Conservation (phyloP, 257 asterid genomes). For the Mitragyna speciosa region DNA sequence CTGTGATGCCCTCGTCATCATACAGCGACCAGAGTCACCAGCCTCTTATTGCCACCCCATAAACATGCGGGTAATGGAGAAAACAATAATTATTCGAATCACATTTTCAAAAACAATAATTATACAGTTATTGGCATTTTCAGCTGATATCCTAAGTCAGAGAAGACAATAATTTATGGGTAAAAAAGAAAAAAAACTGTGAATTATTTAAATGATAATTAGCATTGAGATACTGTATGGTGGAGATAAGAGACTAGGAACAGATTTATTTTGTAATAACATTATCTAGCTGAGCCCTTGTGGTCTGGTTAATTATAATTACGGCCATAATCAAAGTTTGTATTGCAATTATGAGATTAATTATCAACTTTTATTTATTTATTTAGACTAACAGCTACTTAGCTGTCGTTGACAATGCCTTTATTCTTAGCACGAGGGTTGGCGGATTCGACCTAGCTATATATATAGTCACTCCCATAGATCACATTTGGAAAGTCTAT, state of each 20-base stretch:
- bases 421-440: background rate
- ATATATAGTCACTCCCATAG: no score
- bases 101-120: no score
- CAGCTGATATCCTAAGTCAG: background rate
- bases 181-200: no score
- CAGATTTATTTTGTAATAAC: background rate
- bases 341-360: background rate
- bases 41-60: no score
- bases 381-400: no score
- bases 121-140: no score
- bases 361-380: background rate
- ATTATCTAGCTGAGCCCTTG: background rate
- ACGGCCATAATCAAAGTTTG: background rate
- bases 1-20: background rate
- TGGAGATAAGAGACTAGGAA: conserved; percentile 14
- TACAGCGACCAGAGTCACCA: no score
- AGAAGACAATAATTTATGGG: background rate
- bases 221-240: background rate
- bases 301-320: background rate
- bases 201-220: background rate
- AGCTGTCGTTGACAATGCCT: background rate
- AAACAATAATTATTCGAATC: no score
- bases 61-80: no score
- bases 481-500: no score
- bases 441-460: no score